Conservation (phyloP, 2,329 filamentous ascomycete genomes). For the Sporothrix phasma region DNA sequence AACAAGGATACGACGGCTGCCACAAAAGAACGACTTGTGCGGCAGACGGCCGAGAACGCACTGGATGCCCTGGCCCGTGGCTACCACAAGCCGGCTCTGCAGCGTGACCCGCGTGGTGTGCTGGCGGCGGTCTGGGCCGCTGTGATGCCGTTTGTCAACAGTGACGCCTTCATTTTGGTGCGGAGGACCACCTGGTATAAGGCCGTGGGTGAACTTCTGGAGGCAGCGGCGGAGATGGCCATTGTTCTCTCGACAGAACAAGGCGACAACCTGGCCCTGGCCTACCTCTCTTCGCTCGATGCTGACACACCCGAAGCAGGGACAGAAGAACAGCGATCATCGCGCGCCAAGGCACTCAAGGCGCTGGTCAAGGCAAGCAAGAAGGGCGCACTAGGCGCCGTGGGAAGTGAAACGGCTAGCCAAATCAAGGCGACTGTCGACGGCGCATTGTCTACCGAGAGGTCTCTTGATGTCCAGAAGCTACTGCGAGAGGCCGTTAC, state of each 20-base stretch:
- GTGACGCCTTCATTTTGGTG: slow-evolving; percentile 32
- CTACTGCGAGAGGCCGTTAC: slow-evolving; percentile 22
- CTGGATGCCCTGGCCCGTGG: slow-evolving; percentile 42
- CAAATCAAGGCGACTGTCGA: slow-evolving; percentile 43
- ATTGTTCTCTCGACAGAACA: slow-evolving; percentile 20
- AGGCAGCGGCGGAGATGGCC: slow-evolving; percentile 27
- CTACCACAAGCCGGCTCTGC: slow-evolving; percentile 36
- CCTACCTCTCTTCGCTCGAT: slow-evolving; percentile 39
- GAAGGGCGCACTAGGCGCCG: slow-evolving; percentile 33
- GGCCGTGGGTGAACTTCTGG: slow-evolving; percentile 38
- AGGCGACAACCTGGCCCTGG: slow-evolving; percentile 23
- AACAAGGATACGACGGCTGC: slow-evolving; percentile 10
- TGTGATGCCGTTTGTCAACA: slow-evolving; percentile 33
- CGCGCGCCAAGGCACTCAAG: slow-evolving; percentile 37
- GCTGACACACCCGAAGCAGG: slow-evolving; percentile 36
- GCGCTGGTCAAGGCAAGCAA: slow-evolving; percentile 34
- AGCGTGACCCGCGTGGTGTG: slow-evolving; percentile 28
- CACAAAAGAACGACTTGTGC: slow-evolving; percentile 31
- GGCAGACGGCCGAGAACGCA: slow-evolving; percentile 38
- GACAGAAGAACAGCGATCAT: slow-evolving; percentile 41
- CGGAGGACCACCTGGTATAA: slow-evolving; percentile 45
- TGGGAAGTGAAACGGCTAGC: slow-evolving; percentile 12
- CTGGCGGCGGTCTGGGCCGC: slow-evolving; percentile 32
- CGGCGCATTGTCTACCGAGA: slow-evolving; percentile 24
- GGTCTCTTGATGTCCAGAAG: slow-evolving; percentile 27